Evolutionary conservation across 257 asterid genomes (phyloP), one percentile per base, ranked within the genome.

Genomic region (Galeopsis tetrahit): DNA sequence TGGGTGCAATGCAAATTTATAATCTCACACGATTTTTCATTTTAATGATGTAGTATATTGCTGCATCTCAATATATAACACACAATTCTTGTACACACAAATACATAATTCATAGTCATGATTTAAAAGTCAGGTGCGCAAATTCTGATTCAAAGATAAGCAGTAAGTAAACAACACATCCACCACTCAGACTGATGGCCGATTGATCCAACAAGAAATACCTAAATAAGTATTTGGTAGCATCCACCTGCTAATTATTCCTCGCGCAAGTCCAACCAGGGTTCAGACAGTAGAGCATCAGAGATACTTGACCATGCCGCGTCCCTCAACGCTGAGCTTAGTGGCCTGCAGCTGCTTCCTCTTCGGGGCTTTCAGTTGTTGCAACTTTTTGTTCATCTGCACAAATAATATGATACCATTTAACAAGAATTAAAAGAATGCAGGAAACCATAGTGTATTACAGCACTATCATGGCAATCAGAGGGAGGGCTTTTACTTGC

Each of bases 321-420:
- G 99, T 15, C 97, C 97, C 86, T 89, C 97, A 77, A 85, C 97
- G 1, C 99, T 91, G 75, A 89, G 90, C 77, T 87, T 94, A 7
- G 98, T 85, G 10, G 99, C 99, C 85, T 94, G 99, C 13, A 94
- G 88, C 70, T 88, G 89, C 91, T 82, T 91, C 71, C 87, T 77
- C 82, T 91, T 91, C 0, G 96, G 92, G 33, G 97, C 90, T 81
- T 91, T 94, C 76, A 94, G 75, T 52, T 91, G 96, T 70, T 94
- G 97, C 89, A 94, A 69, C 79, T 85, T 94, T 90, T 89, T 94
- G 76, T 94, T 94, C 97, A 94, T 91, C 98, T 94, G 88, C 62
- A 62, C 8, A 61, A 48, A 69, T 34, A 38, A 34, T 35, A 78
- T 7, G 33, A 70, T 0, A 17, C 61, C 53, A 9, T 14, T 46